Evolutionary conservation across 257 asterid species (phyloP), one percentile per base, ranked within the genome.

Genomic region (Echites panduratus): DNA sequence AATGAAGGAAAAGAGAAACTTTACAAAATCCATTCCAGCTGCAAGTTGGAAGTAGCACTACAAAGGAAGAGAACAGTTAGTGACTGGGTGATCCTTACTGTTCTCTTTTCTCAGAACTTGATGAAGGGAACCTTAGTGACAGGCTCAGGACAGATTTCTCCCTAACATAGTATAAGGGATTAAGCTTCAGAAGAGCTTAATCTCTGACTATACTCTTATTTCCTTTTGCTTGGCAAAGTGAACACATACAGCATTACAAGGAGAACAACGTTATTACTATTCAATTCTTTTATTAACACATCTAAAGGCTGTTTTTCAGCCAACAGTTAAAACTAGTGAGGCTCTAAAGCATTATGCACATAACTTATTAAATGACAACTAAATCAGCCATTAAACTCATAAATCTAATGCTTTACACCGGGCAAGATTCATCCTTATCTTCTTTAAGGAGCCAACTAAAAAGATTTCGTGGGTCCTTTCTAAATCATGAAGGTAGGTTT

Each of bases 391-490:
- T 17, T 52, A 52, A 26, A n/a, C 24, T 19, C 9, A 13, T 52
- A 5, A 52, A 52, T 17, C 58, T 19, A 52, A 52, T 52, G 1
- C 79, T 78, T 78, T 81, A 9, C 47, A 80, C 84, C 56, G 73
- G 65, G 72, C 68, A 77, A 45, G 75, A 71, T 78, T 56, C 82
- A 74, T 82, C 73, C n/a, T n/a, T 58, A 71, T 78, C 81, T 72
- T 44, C 81, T 74, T 76, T 66, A 49, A n/a, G 73, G 69, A 76
- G 22, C 83, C 81, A 80, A 66, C 81, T 64, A 78, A 74, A 44
- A 75, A n/a, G 84, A 87, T 87, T 70, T 78, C 68, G 85, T 83
- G 88, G 89, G 90, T 68, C 90, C 27, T n/a, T 27, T 16, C 24
- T 17, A 50, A 40, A 69, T 78, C 63, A 72, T 81, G 76, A 81